A percentile compares a stretch with the other conserved stretches of the same genome.
Evolutionary conservation across 73 alveolate genomes (phyloP).

Genomic region (Uronychia binucleata): DNA sequence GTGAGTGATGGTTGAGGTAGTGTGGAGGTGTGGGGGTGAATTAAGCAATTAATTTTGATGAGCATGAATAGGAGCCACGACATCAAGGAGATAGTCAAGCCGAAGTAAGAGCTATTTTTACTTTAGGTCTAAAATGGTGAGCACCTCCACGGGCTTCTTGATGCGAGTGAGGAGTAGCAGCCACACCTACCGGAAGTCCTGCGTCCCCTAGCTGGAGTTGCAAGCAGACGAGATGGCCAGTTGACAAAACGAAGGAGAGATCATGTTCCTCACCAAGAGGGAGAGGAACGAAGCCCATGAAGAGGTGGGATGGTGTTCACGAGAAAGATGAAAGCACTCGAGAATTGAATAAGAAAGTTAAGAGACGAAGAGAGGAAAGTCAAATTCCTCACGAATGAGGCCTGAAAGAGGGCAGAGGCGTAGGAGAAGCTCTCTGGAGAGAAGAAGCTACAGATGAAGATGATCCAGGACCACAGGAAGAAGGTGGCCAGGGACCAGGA

Average conservation of each 20-base stretch:
- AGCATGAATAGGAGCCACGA: not conserved
- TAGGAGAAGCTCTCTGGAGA: not conserved
- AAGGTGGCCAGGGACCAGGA: not conserved
- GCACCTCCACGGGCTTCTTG: not conserved
- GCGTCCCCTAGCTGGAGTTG: not conserved
- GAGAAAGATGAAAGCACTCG: not conserved
- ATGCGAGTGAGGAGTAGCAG: not conserved
- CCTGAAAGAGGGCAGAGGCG: not conserved
- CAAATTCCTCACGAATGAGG: not conserved
- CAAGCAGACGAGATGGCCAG: not conserved
- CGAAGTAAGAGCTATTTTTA: not conserved
- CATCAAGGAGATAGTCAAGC: not conserved
- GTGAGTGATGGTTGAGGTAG: no score
- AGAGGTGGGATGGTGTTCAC: not conserved
- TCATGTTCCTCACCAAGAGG: not conserved
- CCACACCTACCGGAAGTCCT: not conserved
- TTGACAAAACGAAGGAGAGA: not conserved
- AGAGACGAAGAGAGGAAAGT: not conserved
- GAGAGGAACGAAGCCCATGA: not conserved
- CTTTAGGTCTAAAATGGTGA: no score
- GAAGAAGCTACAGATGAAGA: not conserved
- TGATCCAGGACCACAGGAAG: not conserved
- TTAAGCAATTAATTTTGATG: no score
- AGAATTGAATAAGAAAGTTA: not conserved
- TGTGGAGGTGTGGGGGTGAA: no score